These are phyloP conservation scores for Paecilomyces niveus DNA, from an alignment of 2,329 filamentous ascomycete genomes.

Conservation along the genomic window DNA sequence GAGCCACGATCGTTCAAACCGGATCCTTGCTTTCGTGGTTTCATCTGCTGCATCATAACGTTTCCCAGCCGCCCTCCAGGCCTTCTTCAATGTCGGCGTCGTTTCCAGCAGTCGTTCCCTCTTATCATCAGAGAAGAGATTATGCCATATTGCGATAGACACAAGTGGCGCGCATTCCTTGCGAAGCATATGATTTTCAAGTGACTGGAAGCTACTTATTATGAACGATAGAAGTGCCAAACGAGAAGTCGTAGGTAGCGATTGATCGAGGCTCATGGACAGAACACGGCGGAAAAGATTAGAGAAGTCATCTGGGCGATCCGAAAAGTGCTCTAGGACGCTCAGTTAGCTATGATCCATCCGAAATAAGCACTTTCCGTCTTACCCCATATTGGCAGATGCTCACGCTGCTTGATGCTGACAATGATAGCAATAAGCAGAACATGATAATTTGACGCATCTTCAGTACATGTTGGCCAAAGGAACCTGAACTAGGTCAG, in stretches of 20 bases:
- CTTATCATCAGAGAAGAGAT: constrained; percentile 69
- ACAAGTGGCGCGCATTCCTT: constrained; percentile 96
- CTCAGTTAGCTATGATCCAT: constrained; percentile 22
- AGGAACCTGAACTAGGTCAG: constrained; percentile 58
- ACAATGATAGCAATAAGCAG: constrained; percentile 77
- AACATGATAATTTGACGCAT: constrained; percentile 86
- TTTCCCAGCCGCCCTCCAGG: constrained; percentile 82
- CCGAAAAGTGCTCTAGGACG: constrained; percentile 61
- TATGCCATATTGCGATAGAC: constrained; percentile 93
- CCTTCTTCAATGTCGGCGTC: constrained; percentile 69
- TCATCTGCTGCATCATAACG: constrained; percentile 84
- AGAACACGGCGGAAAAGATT: constrained; percentile 81
- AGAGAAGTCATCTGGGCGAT: constrained; percentile 75
- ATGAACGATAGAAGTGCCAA: constrained; percentile 84
- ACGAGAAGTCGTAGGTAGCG: constrained; percentile 59
- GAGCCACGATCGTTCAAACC: constrained; percentile 91
- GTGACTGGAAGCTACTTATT: constrained; percentile 84
- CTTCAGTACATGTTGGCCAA: constrained; percentile 86
- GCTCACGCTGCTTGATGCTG: constrained; percentile 82
- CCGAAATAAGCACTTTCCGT: constrained; percentile 1
- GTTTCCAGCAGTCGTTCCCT: constrained; percentile 68
- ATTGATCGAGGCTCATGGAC: constrained; percentile 72
- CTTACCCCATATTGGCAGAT: constrained; percentile 78
- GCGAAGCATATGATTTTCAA: constrained; percentile 80
- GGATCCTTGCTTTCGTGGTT: constrained; percentile 65